Evolutionary conservation across 352 stramenopile species (phyloP), one percentile per base, ranked within the genome.

Genomic region (Pythium pectinolyticum): DNA sequence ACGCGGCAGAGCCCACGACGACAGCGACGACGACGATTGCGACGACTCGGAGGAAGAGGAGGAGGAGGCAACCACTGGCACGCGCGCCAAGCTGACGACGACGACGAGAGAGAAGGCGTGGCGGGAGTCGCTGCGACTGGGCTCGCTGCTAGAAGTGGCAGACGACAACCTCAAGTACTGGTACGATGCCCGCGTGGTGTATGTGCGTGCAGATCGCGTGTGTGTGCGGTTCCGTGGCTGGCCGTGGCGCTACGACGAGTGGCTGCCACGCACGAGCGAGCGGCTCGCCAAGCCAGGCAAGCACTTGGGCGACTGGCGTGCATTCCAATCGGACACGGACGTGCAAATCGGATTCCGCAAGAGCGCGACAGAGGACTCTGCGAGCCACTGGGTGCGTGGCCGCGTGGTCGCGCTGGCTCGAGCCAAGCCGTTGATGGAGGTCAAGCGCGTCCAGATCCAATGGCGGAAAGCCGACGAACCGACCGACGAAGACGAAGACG

Each of bases 151-250:
- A 5, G 70, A 78, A 19, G 60, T 69, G 0, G 41, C 53, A 6
- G 72, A 77, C 61, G 31, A 52, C 15, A 31, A 46, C 22, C 5
- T 31, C 5, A 19, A 19, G 20, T 17, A 72, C 10, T 81, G 73
- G 73, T 73, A 72, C 48, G 63, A 74, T 10, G 62, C 35, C 10
- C 61, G 67, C 5, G 66, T 97, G 28, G 71, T 96, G 6, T 75
- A 91, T 12, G 73, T 90, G 7, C 52, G 32, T 7, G 27, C 82
- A 9, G 30, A 50, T 2, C 32, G n/a, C 28, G 58, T 97, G 11
- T 66, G 86, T 5, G 83, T 97, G 35, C 89, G 96, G 59, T 97
- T 96, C 73, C 95, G 96, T 61, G 91, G 91, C 32, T 97, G 91
- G 91, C 89, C 94, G 4, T 74, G 83, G 43, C 71, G 84, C 12